Conservation (phyloP, 305 asterid genomes). For the Petunia hybrid region DNA sequence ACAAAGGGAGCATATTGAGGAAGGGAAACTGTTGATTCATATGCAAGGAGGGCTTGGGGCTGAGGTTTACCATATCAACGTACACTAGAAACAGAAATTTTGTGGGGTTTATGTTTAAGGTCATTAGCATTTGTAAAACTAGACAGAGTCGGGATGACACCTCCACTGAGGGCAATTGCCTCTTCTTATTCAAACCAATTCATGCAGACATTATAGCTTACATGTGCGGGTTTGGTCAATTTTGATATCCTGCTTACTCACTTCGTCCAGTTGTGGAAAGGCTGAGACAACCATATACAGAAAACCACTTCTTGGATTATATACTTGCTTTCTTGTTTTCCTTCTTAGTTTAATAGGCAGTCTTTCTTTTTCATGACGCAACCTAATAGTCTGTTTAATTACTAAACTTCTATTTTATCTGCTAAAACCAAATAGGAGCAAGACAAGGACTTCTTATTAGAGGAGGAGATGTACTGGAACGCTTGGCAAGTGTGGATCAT, state of each 20-base stretch:
- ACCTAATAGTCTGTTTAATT: neutral
- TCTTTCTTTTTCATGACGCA: neutral
- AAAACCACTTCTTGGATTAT: neutral
- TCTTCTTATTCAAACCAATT: neutral
- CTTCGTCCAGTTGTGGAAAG: neutral
- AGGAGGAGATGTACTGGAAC: constrained; percentile 98
- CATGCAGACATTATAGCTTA: neutral
- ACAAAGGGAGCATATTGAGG: neutral
- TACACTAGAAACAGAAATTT: neutral
- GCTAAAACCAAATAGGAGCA: constrained; percentile 64
- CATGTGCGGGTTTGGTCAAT: neutral
- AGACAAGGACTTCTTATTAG: constrained; percentile 92
- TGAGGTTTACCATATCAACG: neutral
- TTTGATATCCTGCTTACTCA: neutral
- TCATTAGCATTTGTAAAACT: neutral
- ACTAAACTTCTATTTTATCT: neutral
- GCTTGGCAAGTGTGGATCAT: constrained; percentile 82
- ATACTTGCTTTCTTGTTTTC: neutral
- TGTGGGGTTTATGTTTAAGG: neutral
- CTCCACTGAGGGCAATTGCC: neutral
- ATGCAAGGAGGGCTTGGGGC: neutral
- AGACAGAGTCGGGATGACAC: neutral
- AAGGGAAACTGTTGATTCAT: neutral
- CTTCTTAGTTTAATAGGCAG: neutral
- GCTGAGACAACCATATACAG: neutral